A percentile compares a stretch with the other conserved stretches of the same genome.
Conservation (phyloP, 768 basidiomycete genomes). For the Wakefieldia striispora region DNA sequence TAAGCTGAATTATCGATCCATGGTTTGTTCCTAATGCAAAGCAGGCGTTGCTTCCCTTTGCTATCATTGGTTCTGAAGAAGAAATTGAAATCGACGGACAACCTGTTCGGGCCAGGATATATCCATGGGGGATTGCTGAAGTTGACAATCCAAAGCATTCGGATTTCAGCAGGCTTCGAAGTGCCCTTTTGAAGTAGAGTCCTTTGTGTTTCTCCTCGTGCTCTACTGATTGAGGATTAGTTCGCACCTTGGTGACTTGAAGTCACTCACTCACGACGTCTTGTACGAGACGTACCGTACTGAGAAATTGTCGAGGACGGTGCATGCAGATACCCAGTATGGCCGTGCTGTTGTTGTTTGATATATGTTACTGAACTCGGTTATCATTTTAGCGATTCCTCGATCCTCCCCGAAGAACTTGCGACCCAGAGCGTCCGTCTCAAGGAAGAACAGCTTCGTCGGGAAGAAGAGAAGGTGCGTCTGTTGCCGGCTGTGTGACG, state of each 20-base stretch:
- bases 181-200: constrained; percentile 82
- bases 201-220: neutral
- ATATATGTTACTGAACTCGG: constrained; percentile 24
- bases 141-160: constrained; percentile 99
- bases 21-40: constrained; percentile 5
- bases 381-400: constrained; percentile 60
- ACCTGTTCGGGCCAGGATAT: constrained; percentile 88
- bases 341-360: constrained; percentile 9
- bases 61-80: constrained; percentile 96
- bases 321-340: constrained; percentile 75
- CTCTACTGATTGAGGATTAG: constrained; percentile 38
- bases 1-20: constrained; percentile 7
- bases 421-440: constrained; percentile 95
- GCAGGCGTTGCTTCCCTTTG: constrained; percentile 91
- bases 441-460: constrained; percentile 97
- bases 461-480: constrained; percentile 91
- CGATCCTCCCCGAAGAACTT: constrained; percentile 93
- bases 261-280: constrained; percentile 90
- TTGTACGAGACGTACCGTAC: constrained; percentile 97
- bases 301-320: constrained; percentile 91
- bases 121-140: constrained; percentile 98
- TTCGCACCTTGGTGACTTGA: constrained; percentile 93
- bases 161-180: constrained; percentile 93
- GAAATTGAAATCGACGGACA: constrained; percentile 93
- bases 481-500: neutral